phyloP scores from a whole-genome alignment of 768 basidiomycete species.

The Chalciporus sphaerocephalus region DNA sequence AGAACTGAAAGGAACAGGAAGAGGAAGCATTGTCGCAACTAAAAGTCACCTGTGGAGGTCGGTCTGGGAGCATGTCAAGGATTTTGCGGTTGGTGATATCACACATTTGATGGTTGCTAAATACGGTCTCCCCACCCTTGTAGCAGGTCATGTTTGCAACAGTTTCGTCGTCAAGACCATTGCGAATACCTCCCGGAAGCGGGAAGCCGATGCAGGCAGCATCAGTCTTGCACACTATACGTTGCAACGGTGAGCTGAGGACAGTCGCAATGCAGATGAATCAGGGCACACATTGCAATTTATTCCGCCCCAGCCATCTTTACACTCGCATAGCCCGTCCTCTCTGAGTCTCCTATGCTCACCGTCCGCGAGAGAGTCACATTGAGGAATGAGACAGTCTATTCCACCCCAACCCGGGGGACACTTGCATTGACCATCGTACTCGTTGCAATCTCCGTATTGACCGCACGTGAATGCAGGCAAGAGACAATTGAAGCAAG shows the following conservation, averaged over 20 bases:
- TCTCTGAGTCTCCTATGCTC: constrained; percentile 77
- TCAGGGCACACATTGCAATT: constrained; percentile 88
- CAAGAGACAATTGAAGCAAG: constrained; percentile 94
- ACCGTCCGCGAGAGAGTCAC: constrained; percentile 91
- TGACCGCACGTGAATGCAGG: constrained; percentile 91
- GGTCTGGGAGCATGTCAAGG: constrained; percentile 82
- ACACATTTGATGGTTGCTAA: constrained; percentile 96
- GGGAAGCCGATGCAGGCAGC: constrained; percentile 78
- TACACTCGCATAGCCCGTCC: constrained; percentile 78
- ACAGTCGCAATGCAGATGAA: background rate
- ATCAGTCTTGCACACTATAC: constrained; percentile 80
- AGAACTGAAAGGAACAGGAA: constrained; percentile 94
- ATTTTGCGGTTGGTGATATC: constrained; percentile 98
- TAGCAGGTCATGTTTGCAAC: constrained; percentile 85
- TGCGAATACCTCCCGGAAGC: constrained; percentile 42
- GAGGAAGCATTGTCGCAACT: constrained; percentile 64
- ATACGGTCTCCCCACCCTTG: constrained; percentile 88
- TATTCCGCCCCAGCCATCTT: constrained; percentile 92
- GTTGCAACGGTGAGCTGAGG: background rate
- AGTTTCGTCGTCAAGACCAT: constrained; percentile 37
- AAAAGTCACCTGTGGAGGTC: constrained; percentile 95
- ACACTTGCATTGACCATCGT: constrained; percentile 94
- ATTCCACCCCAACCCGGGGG: constrained; percentile 97
- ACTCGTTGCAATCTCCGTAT: constrained; percentile 84
- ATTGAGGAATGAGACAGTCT: constrained; percentile 90